A percentile compares a stretch with the other conserved stretches of the same genome.
Conservation (phyloP, 2,329 filamentous ascomycete genomes). For the Verticillium alfalfae region DNA sequence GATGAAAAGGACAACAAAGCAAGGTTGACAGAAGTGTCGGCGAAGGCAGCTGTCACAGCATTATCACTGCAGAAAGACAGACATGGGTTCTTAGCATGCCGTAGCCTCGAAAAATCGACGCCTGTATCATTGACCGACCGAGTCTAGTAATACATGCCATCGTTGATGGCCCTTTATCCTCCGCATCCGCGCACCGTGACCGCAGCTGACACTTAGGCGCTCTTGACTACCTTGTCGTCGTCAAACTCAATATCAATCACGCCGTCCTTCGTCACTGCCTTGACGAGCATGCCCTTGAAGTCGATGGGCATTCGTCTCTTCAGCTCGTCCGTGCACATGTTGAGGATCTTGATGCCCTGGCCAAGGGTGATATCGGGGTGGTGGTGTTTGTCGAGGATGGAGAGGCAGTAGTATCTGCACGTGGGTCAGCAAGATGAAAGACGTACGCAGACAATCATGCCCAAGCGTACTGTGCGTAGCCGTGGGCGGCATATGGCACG, state of each 20-base stretch:
- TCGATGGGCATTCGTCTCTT: conserved; percentile 96
- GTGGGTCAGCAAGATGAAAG: conserved; percentile 14
- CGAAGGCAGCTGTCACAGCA: too few species aligned
- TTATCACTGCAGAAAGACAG: too few species aligned
- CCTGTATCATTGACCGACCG: conserved; percentile 12
- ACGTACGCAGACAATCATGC: conserved; percentile 8
- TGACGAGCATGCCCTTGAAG: conserved; percentile 95
- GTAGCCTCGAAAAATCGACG: neutral
- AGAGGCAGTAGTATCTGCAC: conserved; percentile 91
- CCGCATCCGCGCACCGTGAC: neutral
- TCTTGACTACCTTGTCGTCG: conserved; percentile 67
- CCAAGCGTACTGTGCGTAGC: conserved; percentile 81
- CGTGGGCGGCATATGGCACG: conserved; percentile 92
- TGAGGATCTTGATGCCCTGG: conserved; percentile 85
- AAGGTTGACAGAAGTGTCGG: too few species aligned
- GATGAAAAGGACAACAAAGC: too few species aligned
- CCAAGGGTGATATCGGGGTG: conserved; percentile 88
- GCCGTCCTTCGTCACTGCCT: conserved; percentile 92
- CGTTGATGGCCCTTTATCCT: conserved; percentile 6
- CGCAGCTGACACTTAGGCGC: conserved; percentile 35
- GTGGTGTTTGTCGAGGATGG: conserved; percentile 97
- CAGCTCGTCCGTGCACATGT: conserved; percentile 93
- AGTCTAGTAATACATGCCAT: conserved; percentile 13
- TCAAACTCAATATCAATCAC: conserved; percentile 81
- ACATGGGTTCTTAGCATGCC: neutral